A percentile compares a stretch with the other conserved stretches of the same genome.
Evolutionary conservation across 768 basidiomycete genomes (phyloP).

Genomic region (Macrolepiota fuliginosa): DNA sequence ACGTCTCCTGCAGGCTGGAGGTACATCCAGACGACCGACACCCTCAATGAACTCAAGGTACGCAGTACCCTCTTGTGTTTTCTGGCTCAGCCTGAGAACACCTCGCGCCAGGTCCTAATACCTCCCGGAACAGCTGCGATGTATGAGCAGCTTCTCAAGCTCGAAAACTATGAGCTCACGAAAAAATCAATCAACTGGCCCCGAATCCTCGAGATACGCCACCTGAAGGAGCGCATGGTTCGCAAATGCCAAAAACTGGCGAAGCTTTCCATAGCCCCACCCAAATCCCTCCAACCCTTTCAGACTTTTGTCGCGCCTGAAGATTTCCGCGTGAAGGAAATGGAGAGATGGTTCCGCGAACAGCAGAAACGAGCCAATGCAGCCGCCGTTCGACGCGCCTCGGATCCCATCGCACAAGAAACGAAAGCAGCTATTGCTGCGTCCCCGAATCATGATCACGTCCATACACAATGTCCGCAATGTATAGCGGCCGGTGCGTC

Average conservation of each 20-base stretch:
- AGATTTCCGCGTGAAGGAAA: conserved; percentile 75
- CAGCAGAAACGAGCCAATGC: conserved; percentile 43
- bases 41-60: conserved; percentile 73
- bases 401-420: conserved; percentile 16
- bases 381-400: conserved; percentile 24
- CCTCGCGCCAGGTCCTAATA: conserved; percentile 51
- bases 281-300: conserved; percentile 45
- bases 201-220: conserved; percentile 70
- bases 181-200: conserved; percentile 65
- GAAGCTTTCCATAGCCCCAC: conserved; percentile 34
- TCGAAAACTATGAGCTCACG: conserved; percentile 59
- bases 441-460: not conserved
- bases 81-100: not conserved
- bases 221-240: conserved; percentile 79
- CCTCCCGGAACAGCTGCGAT: conserved; percentile 65
- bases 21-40: conserved; percentile 75
- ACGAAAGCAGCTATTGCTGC: not conserved
- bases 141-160: conserved; percentile 63
- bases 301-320: conserved; percentile 65
- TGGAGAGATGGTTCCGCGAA: conserved; percentile 73
- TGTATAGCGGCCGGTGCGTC: not conserved
- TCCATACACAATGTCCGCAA: conserved; percentile 1
- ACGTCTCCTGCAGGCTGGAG: conserved; percentile 58
- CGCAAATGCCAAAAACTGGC: conserved; percentile 72
- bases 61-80: not conserved